Conservation (phyloP, 768 basidiomycete species). For the Mycena rosella region DNA sequence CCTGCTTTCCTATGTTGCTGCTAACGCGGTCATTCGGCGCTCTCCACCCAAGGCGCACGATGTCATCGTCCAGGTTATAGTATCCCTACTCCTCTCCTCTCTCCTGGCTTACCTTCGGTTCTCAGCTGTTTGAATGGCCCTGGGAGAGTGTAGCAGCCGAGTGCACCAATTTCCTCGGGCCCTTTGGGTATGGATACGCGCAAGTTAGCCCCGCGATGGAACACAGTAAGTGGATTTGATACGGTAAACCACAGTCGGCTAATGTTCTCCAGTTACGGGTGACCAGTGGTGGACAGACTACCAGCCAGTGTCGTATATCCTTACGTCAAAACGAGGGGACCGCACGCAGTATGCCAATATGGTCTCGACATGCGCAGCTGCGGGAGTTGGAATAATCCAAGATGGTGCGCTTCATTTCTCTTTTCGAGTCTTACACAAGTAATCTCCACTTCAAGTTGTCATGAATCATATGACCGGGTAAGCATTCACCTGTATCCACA, state of each 20-base stretch:
- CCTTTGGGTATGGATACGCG: constrained; percentile 58
- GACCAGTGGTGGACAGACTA: constrained; percentile 81
- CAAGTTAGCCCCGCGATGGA: constrained; percentile 34
- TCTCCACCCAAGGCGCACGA: constrained; percentile 27
- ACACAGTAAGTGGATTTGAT: constrained; percentile 24
- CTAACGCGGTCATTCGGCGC: constrained; percentile 25
- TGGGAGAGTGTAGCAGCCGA: constrained; percentile 54
- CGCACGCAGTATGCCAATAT: constrained; percentile 60
- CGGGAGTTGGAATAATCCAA: constrained; percentile 48
- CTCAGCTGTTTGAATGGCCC: constrained; percentile 36
- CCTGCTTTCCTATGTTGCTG: constrained; percentile 20
- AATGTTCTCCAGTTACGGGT: constrained; percentile 53
- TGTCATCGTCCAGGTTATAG: constrained; percentile 27
- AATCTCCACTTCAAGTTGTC: constrained; percentile 26
- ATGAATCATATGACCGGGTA: constrained; percentile 29
- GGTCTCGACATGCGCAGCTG: constrained; percentile 47
- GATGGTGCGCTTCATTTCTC: constrained; percentile 41
- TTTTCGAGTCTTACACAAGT: constrained; percentile 11
- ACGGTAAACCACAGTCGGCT: background rate
- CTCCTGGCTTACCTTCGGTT: constrained; percentile 18
- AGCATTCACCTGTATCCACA: constrained; percentile 2
- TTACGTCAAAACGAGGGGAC: constrained; percentile 76
- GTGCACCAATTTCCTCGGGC: constrained; percentile 58
- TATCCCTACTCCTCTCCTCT: constrained; percentile 12
- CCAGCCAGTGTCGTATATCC: constrained; percentile 73